These are phyloP conservation scores for Juglanconis sp. DNA, from an alignment of 2,329 filamentous ascomycete species.

Conservation along the genomic window DNA sequence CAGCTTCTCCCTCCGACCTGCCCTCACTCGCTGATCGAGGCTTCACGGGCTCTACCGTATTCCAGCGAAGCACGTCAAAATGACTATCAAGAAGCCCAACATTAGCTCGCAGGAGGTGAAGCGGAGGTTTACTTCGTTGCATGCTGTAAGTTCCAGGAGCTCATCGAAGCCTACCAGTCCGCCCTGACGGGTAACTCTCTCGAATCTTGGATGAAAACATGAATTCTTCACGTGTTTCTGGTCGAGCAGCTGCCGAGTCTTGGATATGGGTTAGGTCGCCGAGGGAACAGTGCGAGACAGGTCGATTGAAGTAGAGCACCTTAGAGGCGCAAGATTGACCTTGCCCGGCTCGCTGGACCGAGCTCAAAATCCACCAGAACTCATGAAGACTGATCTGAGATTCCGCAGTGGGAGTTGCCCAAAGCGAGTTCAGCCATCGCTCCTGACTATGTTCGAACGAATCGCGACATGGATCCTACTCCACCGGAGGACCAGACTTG, in stretches of 20 bases:
- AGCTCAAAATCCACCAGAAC: not conserved
- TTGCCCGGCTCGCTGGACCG: not conserved
- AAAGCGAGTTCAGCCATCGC: conserved; percentile 5
- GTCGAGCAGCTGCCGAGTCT: no score
- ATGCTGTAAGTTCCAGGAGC: conserved; percentile 5
- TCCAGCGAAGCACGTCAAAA: not conserved
- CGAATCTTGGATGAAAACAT: no score
- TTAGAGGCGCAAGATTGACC: not conserved
- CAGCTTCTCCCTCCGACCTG: no score
- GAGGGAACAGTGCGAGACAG: no score
- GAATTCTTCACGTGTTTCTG: no score
- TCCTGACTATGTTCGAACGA: conserved; percentile 20
- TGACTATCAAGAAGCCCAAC: not conserved
- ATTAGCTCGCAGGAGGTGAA: not conserved
- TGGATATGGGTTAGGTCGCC: no score
- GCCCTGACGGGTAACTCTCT: no score
- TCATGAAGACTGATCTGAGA: not conserved
- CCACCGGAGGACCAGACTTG: conserved; percentile 35
- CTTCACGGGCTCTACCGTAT: not conserved
- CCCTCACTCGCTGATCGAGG: not conserved
- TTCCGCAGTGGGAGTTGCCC: conserved; percentile 8
- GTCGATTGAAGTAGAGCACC: no score
- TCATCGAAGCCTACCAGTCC: not conserved
- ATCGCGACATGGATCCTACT: conserved; percentile 33
- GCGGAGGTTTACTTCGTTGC: conserved; percentile 26